Percentiles rank a stretch among this genome's conserved stretches.
Conservation (phyloP, 106 monocot genomes). For the Allium sativum region DNA sequence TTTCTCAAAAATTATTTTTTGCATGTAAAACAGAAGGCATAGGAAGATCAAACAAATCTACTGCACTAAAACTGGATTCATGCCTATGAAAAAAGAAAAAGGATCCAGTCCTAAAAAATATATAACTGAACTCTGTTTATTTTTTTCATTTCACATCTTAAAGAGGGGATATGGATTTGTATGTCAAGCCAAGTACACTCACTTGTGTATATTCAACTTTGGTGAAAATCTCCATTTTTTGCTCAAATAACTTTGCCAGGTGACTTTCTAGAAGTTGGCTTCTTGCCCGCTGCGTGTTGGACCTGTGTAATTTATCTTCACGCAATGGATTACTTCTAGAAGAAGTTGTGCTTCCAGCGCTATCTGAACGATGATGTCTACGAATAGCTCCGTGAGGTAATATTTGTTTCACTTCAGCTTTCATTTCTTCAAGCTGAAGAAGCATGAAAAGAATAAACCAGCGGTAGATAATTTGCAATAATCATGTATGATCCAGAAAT, state of each 20-base stretch:
- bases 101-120: too few species aligned
- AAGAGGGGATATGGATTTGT: not conserved
- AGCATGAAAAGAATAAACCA: not conserved
- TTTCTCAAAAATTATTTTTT: too few species aligned
- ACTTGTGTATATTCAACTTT: constrained; percentile 96
- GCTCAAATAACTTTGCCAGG: constrained; percentile 97
- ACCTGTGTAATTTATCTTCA: constrained; percentile 64
- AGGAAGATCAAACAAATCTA: too few species aligned
- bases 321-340: constrained; percentile 69
- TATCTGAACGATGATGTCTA: constrained; percentile 73
- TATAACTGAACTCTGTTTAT: not conserved
- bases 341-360: constrained; percentile 80
- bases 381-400: constrained; percentile 50
- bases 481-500: not conserved
- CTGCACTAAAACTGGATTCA: too few species aligned
- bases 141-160: constrained; percentile 1
- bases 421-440: constrained; percentile 50
- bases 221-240: constrained; percentile 98
- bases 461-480: not conserved
- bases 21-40: too few species aligned
- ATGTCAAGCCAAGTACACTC: constrained; percentile 1
- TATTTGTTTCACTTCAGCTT: constrained; percentile 67
- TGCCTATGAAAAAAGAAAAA: too few species aligned
- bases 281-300: constrained; percentile 78
- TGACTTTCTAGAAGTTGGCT: constrained; percentile 96